Percentiles rank a stretch among this genome's conserved stretches.
Evolutionary conservation across 805 yeast species (phyloP).

Genomic region (Maudiozyma saulgeensis): DNA sequence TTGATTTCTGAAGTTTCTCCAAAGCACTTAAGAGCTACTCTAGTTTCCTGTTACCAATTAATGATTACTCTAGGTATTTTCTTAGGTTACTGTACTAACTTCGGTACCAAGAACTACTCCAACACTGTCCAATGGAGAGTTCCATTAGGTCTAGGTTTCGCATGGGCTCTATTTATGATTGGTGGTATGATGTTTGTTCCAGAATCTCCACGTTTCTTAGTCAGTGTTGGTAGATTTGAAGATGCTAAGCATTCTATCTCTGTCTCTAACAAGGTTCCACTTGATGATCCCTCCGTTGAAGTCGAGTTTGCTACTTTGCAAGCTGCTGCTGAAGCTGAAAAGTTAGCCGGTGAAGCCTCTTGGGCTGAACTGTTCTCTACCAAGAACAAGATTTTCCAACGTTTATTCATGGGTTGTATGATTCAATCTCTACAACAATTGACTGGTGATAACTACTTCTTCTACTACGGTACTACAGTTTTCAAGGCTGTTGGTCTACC

Average conservation of each 20-base stretch:
- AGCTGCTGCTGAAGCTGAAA: constrained; percentile 54
- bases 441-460: constrained; percentile 57
- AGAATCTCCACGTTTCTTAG: constrained; percentile 62
- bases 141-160: constrained; percentile 49
- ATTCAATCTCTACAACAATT: constrained; percentile 56
- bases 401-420: constrained; percentile 42
- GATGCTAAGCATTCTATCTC: constrained; percentile 56
- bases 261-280: constrained; percentile 43
- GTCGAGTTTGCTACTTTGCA: constrained; percentile 50
- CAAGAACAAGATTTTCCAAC: constrained; percentile 46
- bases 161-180: constrained; percentile 34
- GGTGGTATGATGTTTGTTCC: constrained; percentile 44
- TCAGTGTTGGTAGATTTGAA: constrained; percentile 44
- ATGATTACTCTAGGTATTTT: constrained; percentile 65
- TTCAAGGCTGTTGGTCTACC: constrained; percentile 50
- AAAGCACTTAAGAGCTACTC: constrained; percentile 50
- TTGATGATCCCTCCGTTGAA: constrained; percentile 46
- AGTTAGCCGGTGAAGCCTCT: constrained; percentile 50
- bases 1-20: constrained; percentile 40
- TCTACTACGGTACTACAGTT: constrained; percentile 55
- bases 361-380: constrained; percentile 60
- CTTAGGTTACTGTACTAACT: constrained; percentile 64
- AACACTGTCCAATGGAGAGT: constrained; percentile 73
- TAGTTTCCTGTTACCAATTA: constrained; percentile 61
- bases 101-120: constrained; percentile 48